Evolutionary conservation across 257 asterid species (phyloP), one percentile per base, ranked within the genome.

Genomic region (Nicotiana obtusifolia): DNA sequence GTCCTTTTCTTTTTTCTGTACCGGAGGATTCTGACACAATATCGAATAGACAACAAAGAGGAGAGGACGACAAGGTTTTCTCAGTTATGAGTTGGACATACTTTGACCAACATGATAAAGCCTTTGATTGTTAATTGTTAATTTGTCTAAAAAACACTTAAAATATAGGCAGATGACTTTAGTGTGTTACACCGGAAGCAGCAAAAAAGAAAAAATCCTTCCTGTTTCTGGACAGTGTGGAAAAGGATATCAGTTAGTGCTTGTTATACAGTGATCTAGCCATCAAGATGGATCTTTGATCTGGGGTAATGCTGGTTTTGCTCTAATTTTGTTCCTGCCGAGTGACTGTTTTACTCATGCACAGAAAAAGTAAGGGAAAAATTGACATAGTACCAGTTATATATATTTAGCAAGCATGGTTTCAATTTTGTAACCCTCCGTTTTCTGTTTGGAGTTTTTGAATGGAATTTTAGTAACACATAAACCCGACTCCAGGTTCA

Each of bases 401-500:
- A 69, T 52, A 41, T 69, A n/a, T n/a, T 22, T 59, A 22, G 41
- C 78, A 73, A 73, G 61, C 31, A 77, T 57, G 54, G 14, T 24
- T 57, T n/a, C 57, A 30, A 62, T n/a, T 80, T 19, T 20, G 37
- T 80, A 30, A 62, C 49, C 66, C 37, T 84, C 31, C 22, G 4
- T 24, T 78, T 20, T 44, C 66, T 56, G 11, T 49, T 31, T 60
- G 61, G 53, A 14, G 49, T 57, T 14, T 41, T 44, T 59, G 64
- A 26, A 35, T 19, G 59, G 30, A 22, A 17, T 26, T 60, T 49
- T 84, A 53, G 53, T 77, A 37, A 71, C 60, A 24, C 79, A 47
- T 14, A 13, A 47, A 47, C 16, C 26, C n/a, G 41, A n/a, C 79
- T 22, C 44, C 89, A 94, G 97, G 94, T 93, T 56, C 91, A 90